Base-by-base conservation (phyloP, 768 basidiomycete species). In the Agrocybe pediades region DNA sequence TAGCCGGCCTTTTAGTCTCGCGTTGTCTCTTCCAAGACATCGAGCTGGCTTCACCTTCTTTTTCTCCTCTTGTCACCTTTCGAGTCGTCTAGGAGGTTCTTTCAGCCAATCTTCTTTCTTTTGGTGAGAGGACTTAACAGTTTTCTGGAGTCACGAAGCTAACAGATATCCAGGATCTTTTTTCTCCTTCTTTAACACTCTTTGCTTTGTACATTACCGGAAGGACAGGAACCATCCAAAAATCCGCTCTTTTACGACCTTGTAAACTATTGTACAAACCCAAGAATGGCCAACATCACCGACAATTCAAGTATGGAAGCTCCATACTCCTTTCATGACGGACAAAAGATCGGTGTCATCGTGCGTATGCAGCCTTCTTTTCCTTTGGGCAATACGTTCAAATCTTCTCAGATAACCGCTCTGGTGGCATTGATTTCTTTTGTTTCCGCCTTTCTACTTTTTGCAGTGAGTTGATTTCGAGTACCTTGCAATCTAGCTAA, bases 391-490 rank as follows among this genome's bases (percentile, higher is more conserved):
- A 39, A 15, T 17, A 19, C n/a, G n/a, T 17, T 41, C 9, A 30
- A 16, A 25, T 24, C 1, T 20, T 8, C 0, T 16, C 46, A 64
- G 62, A 41, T 59, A 9, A 56, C 58, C 27, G 58, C 54, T 4
- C 50, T 62, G 23, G 48, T 49, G 3, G 60, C 57, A 9, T 29
- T 64, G 3, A 49, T 44, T 9, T 64, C 62, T 20, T 54, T 62
- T 9, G n/a, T 52, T 5, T 44, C 62, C 1, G 45, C 61, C 6
- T 16, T 58, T 2, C 49, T 52, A 24, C 50, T 63, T 6, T 55
- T 62, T 54, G 40, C 53, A 4, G 59, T 62, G 27, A 16, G 59
- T 51, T 29, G 13, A 26, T 17, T 2, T 16, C 2, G 33, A 1
- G 7, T 25, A 9, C 6, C 2, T 33, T 2, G 8, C 9, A 7